Evolutionary conservation across 1,284 basidiomycete genomes (phyloP).

Genomic region (Sphagnurus paluster): DNA sequence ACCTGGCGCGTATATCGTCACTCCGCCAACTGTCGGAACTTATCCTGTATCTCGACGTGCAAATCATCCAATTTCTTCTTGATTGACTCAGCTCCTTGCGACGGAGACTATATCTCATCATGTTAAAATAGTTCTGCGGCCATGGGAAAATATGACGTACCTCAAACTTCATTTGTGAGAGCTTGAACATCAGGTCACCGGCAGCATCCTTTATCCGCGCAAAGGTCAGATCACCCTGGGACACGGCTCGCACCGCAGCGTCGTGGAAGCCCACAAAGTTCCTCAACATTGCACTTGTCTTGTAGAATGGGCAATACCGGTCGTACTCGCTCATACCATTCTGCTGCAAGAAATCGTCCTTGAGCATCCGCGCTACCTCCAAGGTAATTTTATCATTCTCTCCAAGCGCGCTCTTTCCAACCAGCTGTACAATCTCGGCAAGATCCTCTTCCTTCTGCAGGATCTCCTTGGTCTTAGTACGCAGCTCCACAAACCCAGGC

Average conservation of each 20-base stretch:
- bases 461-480: slow-evolving; percentile 93
- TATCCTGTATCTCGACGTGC: slow-evolving; percentile 84
- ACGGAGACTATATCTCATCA: slow-evolving; percentile 78
- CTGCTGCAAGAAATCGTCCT: slow-evolving; percentile 98
- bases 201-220: slow-evolving; percentile 88
- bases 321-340: slow-evolving; percentile 99
- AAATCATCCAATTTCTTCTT: slow-evolving; percentile 79
- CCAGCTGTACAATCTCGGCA: slow-evolving; percentile 98
- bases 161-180: slow-evolving; percentile 99
- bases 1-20: slow-evolving; percentile 34
- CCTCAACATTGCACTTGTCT: slow-evolving; percentile 93
- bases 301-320: slow-evolving; percentile 98
- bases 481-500: slow-evolving; percentile 92
- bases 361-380: slow-evolving; percentile 96
- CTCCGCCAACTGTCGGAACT: slow-evolving; percentile 85
- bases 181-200: slow-evolving; percentile 89
- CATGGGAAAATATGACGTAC: slow-evolving; percentile 51
- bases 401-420: slow-evolving; percentile 97
- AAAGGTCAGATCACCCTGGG: slow-evolving; percentile 89
- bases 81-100: slow-evolving; percentile 82
- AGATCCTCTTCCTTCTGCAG: slow-evolving; percentile 98
- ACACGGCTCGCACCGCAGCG: slow-evolving; percentile 82
- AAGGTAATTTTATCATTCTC: slow-evolving; percentile 99
- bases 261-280: slow-evolving; percentile 98
- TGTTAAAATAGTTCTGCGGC: too few relatives aligned